These are phyloP conservation scores for Collybiopsis confluens DNA, from an alignment of 768 basidiomycete genomes.

Conservation along the genomic window DNA sequence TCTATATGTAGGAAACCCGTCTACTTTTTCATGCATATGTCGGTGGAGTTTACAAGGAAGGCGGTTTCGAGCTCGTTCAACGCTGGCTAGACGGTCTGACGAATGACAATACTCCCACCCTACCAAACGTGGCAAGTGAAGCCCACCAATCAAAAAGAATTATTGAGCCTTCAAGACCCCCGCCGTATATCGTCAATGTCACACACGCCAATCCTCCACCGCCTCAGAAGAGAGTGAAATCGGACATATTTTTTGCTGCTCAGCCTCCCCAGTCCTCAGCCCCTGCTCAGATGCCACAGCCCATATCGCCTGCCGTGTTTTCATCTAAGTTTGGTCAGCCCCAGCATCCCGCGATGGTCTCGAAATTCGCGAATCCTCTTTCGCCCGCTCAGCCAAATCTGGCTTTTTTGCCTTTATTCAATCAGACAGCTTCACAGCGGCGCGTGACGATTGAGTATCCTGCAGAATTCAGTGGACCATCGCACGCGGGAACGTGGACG, in stretches of 20 bases:
- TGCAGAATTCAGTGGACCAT: slow-evolving; percentile 56
- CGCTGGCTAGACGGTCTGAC: slow-evolving; percentile 51
- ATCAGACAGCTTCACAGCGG: slow-evolving; percentile 67
- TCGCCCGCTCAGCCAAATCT: slow-evolving; percentile 59
- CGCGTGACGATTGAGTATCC: slow-evolving; percentile 58
- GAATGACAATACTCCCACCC: slow-evolving; percentile 17
- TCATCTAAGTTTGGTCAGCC: slow-evolving; percentile 25
- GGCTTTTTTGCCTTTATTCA: slow-evolving; percentile 70
- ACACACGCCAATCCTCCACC: slow-evolving; percentile 21
- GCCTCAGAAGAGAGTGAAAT: slow-evolving; percentile 36
- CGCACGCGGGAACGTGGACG: slow-evolving; percentile 66
- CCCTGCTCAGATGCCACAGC: slow-evolving; percentile 11
- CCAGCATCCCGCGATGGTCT: slow-evolving; percentile 9
- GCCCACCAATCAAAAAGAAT: neutral
- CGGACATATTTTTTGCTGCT: slow-evolving; percentile 28
- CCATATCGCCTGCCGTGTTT: slow-evolving; percentile 6
- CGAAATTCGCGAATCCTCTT: slow-evolving; percentile 46
- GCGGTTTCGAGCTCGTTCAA: slow-evolving; percentile 46
- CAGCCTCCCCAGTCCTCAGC: slow-evolving; percentile 27
- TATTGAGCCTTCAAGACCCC: slow-evolving; percentile 6
- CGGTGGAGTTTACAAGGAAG: slow-evolving; percentile 56
- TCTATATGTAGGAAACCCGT: slow-evolving; percentile 45
- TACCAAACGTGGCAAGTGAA: neutral
- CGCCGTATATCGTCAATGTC: slow-evolving; percentile 14
- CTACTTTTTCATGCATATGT: slow-evolving; percentile 63